Base-by-base conservation (phyloP, 2,329 filamentous ascomycete species). In the Talaromyces sp. region DNA sequence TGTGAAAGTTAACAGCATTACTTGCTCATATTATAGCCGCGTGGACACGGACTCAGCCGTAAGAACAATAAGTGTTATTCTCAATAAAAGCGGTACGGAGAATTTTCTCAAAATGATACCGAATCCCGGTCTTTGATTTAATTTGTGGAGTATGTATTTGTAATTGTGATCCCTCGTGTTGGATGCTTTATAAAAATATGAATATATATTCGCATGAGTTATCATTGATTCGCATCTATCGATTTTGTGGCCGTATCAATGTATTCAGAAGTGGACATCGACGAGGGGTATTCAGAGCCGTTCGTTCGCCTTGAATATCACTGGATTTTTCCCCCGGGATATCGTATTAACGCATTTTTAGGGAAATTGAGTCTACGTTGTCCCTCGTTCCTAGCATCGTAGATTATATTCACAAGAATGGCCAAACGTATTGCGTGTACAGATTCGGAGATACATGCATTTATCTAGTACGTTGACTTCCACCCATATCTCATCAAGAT, bases 381-480 rank as follows among this genome's bases (percentile, higher is more conserved):
- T 70, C 69, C 7, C 52, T 72, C 18, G 61, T 61, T 9, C 64
- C 66, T 16, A 65, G 61, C 47, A 59, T 70, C 34, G 64, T 64
- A 55, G 59, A 66, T 36, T 68, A 67, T 55, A 62, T 64, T 40
- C 14, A 64, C 33, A 63, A 67, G 18, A 63, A 71, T 47, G 67
- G 65, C 5, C 60, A 68, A 51, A 62, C 62, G 31, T 70, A 68
- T 50, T 67, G 70, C 57, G 65, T 67, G 34, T 71, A 65, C 53
- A 60, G 67, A 23, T 61, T 63, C 14, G 66, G 66, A 16, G 62
- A 47, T 53, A 53, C 33, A 27, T 52, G 23, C 44, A 47, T 47
- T 47, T 47, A 47, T n/a, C 44, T 18, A 1, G 36, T 50, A 5
- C 12, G 28, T 34, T 16, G 10, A 3, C 23, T 16, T 40, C 23